Evolutionary conservation across 192 early-diverging fungal genomes (phyloP).

Genomic region (Linnemannia hyalina): DNA sequence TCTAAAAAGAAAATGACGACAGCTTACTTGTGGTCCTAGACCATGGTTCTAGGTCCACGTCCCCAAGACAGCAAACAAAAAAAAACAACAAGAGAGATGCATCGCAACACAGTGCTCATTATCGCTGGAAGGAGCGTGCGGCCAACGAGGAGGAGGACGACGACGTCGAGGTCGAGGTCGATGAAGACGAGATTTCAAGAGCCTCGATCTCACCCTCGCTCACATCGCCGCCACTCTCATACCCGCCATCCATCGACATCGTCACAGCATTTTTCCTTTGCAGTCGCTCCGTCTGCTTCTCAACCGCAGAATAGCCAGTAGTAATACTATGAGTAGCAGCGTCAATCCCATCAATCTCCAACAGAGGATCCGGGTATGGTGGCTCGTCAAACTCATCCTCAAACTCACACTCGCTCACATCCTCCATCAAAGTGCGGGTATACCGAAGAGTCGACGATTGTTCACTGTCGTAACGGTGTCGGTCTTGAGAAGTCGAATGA

Average conservation of each 20-base stretch:
- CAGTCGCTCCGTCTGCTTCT: not conserved
- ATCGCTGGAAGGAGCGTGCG: not conserved
- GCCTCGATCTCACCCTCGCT: not conserved
- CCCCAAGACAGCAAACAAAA: not conserved
- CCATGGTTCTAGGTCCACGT: not conserved
- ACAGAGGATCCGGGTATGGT: constrained; percentile 19
- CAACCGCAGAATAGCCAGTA: not conserved
- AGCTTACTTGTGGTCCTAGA: not conserved
- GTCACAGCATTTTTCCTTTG: not conserved
- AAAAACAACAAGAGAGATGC: not conserved
- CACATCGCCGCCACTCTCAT: not conserved
- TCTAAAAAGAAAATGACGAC: not conserved
- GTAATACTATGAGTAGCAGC: not conserved
- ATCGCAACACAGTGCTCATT: not conserved
- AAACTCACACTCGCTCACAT: constrained; percentile 11
- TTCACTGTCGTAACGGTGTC: not conserved
- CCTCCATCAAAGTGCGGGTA: not conserved
- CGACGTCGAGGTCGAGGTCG: not conserved
- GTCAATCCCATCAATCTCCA: constrained; percentile 9
- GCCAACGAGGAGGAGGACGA: not conserved
- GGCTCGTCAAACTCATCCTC: constrained; percentile 37
- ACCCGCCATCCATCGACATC: not conserved
- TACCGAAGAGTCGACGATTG: not conserved
- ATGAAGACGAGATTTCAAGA: not conserved
- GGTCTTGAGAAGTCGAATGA: not conserved